Evolutionary conservation across 129 eudicot species (phyloP).

Genomic region (Glebionis coronaria): DNA sequence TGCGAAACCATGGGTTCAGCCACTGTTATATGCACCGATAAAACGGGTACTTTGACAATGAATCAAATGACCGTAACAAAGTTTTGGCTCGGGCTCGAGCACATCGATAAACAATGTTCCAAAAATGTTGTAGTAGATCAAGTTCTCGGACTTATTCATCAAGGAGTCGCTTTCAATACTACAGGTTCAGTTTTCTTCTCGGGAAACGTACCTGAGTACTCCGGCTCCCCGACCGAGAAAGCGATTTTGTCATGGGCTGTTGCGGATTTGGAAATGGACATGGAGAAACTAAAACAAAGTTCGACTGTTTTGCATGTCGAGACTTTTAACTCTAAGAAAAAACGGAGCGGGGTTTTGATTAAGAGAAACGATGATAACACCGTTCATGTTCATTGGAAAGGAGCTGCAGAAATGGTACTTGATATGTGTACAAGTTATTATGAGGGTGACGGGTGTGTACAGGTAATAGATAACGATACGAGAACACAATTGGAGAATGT

Average conservation of each 20-base stretch:
- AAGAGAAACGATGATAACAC: too few species aligned
- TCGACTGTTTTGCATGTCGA: too few species aligned
- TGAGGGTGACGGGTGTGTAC: slow-evolving; percentile 32
- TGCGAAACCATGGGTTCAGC: too few species aligned
- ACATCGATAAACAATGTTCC: slow-evolving; percentile 22
- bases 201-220: slow-evolving; percentile 39
- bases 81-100: slow-evolving; percentile 59
- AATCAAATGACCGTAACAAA: too few species aligned
- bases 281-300: too few species aligned
- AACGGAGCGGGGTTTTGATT: too few species aligned
- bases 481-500: slow-evolving; percentile 50
- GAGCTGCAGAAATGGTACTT: slow-evolving; percentile 92
- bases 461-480: slow-evolving; percentile 29
- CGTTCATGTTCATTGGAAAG: too few species aligned
- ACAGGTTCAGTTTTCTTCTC: slow-evolving; percentile 61
- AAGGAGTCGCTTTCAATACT: slow-evolving; percentile 77
- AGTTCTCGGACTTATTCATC: slow-evolving; percentile 42
- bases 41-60: too few species aligned
- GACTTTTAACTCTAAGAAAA: too few species aligned
- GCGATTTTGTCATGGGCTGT: too few species aligned
- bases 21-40: too few species aligned
- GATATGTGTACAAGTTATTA: slow-evolving; percentile 64
- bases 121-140: slow-evolving; percentile 15
- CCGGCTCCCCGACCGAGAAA: slow-evolving; percentile 88
- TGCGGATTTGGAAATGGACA: too few species aligned